Evolutionary conservation across 306 rosid species (phyloP).

Genomic region (Glycine soja): DNA sequence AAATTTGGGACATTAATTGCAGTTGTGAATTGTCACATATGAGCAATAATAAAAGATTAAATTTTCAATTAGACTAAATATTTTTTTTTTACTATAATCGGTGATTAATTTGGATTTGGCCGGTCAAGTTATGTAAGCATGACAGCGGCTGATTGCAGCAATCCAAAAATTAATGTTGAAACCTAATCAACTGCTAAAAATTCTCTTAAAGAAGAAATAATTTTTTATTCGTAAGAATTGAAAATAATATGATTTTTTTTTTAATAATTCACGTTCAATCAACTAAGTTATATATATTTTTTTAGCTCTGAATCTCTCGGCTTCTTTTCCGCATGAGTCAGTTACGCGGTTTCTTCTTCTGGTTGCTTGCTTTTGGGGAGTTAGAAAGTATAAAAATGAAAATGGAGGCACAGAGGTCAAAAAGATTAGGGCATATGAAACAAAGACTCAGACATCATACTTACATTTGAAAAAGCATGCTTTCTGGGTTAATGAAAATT

Average conservation of each 20-base stretch:
- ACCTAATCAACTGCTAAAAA: slow-evolving; percentile 40
- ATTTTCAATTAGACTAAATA: not conserved
- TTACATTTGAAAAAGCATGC: slow-evolving; percentile 17
- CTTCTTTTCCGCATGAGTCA: slow-evolving; percentile 33
- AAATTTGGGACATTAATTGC: not conserved
- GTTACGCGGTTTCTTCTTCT: slow-evolving; percentile 62
- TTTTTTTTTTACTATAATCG: not conserved
- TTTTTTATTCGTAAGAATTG: no score
- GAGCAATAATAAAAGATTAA: not conserved
- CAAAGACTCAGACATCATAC: slow-evolving; percentile 45
- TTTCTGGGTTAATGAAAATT: slow-evolving; percentile 13
- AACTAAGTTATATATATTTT: no score
- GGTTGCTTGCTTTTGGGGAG: slow-evolving; percentile 38
- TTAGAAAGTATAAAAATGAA: not conserved
- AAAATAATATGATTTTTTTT: no score
- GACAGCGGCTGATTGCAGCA: slow-evolving; percentile 42
- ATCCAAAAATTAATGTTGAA: not conserved
- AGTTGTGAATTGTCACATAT: not conserved
- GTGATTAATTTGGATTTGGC: not conserved
- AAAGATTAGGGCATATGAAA: slow-evolving; percentile 48
- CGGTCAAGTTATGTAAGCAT: slow-evolving; percentile 44
- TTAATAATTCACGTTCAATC: no score
- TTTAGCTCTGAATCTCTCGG: no score
- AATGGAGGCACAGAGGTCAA: slow-evolving; percentile 46
- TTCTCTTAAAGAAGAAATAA: not conserved